Conservation (phyloP, 108 stramenopile genomes). For the Skeletonema potamos region DNA sequence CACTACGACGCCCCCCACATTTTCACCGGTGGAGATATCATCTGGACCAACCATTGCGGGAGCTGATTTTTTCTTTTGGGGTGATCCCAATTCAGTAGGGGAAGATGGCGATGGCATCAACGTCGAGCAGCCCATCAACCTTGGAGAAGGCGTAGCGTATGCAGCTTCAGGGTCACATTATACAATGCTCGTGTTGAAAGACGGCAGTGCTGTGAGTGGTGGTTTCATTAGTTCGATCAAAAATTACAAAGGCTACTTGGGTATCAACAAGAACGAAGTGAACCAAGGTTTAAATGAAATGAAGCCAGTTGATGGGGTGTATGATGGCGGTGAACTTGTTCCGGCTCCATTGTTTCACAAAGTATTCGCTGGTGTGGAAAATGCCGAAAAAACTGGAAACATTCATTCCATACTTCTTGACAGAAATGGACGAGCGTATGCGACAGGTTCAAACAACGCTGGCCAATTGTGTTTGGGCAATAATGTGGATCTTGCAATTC, state of each 20-base stretch:
- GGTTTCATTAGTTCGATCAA: slow-evolving; percentile 10
- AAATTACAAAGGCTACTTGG: slow-evolving; percentile 29
- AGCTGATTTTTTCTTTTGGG: slow-evolving; percentile 24
- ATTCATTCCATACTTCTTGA: slow-evolving; percentile 37
- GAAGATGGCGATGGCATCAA: slow-evolving; percentile 4
- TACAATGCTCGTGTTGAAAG: slow-evolving; percentile 6
- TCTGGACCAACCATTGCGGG: slow-evolving; percentile 9
- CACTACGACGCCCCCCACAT: too few relatives aligned
- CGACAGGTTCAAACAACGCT: slow-evolving; percentile 19
- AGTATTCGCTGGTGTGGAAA: slow-evolving; percentile 31
- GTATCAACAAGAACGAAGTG: not conserved
- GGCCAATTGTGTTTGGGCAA: slow-evolving; percentile 35
- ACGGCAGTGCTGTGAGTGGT: slow-evolving; percentile 18
- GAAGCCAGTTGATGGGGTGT: slow-evolving; percentile 2
- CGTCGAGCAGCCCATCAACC: slow-evolving; percentile 8
- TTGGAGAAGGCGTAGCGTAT: slow-evolving; percentile 10
- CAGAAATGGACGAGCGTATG: slow-evolving; percentile 22
- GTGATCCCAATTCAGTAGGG: slow-evolving; percentile 18
- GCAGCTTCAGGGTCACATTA: slow-evolving; percentile 24
- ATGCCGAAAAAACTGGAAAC: not conserved
- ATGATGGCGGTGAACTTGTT: not conserved
- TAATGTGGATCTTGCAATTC: slow-evolving; percentile 12
- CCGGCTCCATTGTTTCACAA: slow-evolving; percentile 18
- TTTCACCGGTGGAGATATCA: not conserved
- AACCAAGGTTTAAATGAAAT: slow-evolving; percentile 14